Base-by-base conservation (phyloP, 2,329 filamentous ascomycete genomes). In the Talaromyces islandicus region DNA sequence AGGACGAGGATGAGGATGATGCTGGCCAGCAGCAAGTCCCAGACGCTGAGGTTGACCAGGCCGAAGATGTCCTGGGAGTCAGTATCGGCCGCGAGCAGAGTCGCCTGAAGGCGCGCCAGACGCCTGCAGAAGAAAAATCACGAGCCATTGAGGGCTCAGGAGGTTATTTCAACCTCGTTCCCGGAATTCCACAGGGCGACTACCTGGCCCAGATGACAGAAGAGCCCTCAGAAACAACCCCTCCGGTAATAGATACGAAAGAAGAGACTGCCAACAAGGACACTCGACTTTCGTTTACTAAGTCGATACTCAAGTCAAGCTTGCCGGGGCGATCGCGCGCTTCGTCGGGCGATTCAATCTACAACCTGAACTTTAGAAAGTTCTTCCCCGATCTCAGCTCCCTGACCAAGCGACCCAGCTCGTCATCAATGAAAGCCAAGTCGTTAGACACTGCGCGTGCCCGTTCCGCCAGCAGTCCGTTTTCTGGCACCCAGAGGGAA, bases 1-100 rank as follows among this genome's bases (percentile, higher is more conserved):
- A 38, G 35, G 35, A 38, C 17, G 35, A 38, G 4, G 35, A 38
- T 12, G 35, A 38, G 2, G 17, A 38, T n/a, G 54, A 59, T 19
- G 57, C 35, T 1, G 9, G 9, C n/a, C 19, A 21, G 43, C 43
- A 46, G 43, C 32, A n/a, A 11, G 48, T 57, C 30, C 54, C 57
- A 12, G 64, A 66, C 11, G 67, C 65, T 9, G 67, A 71, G 29
- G 71, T 73, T 50, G 73, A 75, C 62, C 72, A 70, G 54, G 73
- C 71, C 43, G 66, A 71, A 59, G 70, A 71, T 12, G 75, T 84
- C 35, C 77, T 87, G 64, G 84, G 83, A 2, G 77, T 87, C 66
- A 86, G 84, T 67, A 85, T 87, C 63, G 78, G 83, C 61, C 77
- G 77, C 43, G 76, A 79, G 48, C 85, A 87, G 69, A 83, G 79